Evolutionary conservation across 1,284 basidiomycete genomes (phyloP), one percentile per base, ranked within the genome.

Genomic region (Puccinia polysora): DNA sequence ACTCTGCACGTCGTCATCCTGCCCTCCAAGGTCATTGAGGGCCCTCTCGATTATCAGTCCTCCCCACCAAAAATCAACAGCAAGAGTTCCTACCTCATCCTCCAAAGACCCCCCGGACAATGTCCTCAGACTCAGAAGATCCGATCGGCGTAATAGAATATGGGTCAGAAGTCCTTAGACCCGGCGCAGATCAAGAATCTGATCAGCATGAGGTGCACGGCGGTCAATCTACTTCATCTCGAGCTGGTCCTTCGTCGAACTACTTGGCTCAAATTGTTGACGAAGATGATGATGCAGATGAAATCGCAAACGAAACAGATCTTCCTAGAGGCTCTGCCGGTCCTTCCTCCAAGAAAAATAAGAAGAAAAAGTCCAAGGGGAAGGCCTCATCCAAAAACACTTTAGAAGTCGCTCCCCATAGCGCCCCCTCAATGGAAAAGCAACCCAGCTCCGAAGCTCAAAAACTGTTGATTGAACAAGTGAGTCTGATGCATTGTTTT

Each of bases 341-440:
- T 55, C 65, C 56, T 6, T 30, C 40, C 34, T 49, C 40, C n/a
- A 69, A 69, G 47, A 69, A 69, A 25, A 50, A 25, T 49, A 69
- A 69, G 55, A 69, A 69, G 53, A 69, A 69, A 28, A 69, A 69
- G 60, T 49, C 56, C 0, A 69, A 69, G 56, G 67, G 67, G 25
- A 69, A 69, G 32, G 67, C 55, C n/a, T 68, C 38, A 15, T 28
- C 65, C 10, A 52, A 43, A 18, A 52, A 49, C n/a, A 15, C 45
- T 30, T 34, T 34, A 15, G n/a, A 60, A 14, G 25, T 30, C 28
- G 43, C 12, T 40, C 8, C 38, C 8, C 14, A 28, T 12, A 34
- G 23, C 23, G 43, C 18, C 23, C n/a, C 20, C 20, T 28, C 59
- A 12, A n/a, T 69, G 25, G 67, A 60, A 49, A 59, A 49, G 7